phyloP scores from a whole-genome alignment of 768 basidiomycete species.

The Amanita pallidorosea region DNA sequence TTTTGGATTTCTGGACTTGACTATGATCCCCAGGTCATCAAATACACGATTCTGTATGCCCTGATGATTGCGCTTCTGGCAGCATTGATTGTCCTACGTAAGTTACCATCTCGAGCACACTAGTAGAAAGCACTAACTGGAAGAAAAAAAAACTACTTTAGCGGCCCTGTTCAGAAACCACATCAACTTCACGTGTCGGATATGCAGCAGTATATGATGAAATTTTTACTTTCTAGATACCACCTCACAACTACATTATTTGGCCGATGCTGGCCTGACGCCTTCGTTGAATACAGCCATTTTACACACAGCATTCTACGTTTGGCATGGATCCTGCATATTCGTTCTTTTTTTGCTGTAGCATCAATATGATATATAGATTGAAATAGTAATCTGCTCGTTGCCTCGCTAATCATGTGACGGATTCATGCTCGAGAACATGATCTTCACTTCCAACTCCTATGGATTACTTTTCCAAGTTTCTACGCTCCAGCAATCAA shows the following conservation, averaged over 20 bases:
- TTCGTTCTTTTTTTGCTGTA: neutral
- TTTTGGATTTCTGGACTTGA: neutral
- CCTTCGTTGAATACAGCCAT: neutral
- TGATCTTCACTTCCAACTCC: neutral
- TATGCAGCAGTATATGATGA: constrained; percentile 81
- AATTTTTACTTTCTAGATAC: constrained; percentile 7
- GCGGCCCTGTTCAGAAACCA: constrained; percentile 74
- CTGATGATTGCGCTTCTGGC: constrained; percentile 67
- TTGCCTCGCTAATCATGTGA: neutral
- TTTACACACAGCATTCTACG: neutral
- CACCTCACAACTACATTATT: neutral
- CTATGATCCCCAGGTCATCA: constrained; percentile 43
- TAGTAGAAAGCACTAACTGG: constrained; percentile 8
- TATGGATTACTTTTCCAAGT: constrained; percentile 87
- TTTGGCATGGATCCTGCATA: neutral
- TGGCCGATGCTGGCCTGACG: neutral
- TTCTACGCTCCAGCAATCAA: constrained; percentile 40
- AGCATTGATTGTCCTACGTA: constrained; percentile 76
- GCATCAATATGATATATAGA: constrained; percentile 2
- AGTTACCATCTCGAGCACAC: constrained; percentile 19
- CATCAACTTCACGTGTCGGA: constrained; percentile 68
- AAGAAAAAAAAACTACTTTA: constrained; percentile 19
- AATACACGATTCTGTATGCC: constrained; percentile 78
- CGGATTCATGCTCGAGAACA: neutral
- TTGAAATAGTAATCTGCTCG: neutral